Evolutionary conservation across 1,139 yeast genomes (phyloP).

Genomic region (Scheffersomyces quercinus): DNA sequence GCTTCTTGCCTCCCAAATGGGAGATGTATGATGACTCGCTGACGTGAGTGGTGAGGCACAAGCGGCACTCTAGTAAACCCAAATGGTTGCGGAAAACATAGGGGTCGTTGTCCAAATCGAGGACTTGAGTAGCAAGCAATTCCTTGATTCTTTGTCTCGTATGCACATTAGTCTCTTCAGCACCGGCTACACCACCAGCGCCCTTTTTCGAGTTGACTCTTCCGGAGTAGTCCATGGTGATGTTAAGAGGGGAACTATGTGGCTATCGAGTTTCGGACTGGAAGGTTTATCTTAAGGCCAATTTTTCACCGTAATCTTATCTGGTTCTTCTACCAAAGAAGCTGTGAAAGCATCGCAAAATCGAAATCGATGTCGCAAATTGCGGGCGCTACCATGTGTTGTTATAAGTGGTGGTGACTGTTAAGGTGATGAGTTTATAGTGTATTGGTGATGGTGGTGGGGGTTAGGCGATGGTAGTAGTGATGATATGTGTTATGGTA

Average conservation of each 20-base stretch:
- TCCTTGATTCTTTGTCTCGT: slow-evolving; percentile 64
- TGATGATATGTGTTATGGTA: too few species aligned
- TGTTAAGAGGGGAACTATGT: not conserved
- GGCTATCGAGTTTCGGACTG: too few species aligned
- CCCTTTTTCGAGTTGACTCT: slow-evolving; percentile 48
- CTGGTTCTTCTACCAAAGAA: too few species aligned
- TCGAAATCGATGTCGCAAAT: too few species aligned
- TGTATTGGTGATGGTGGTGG: too few species aligned
- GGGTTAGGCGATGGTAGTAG: too few species aligned
- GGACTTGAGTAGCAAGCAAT: slow-evolving; percentile 57
- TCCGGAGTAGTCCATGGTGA: slow-evolving; percentile 45
- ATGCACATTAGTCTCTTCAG: slow-evolving; percentile 65
- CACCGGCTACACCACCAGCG: slow-evolving; percentile 75
- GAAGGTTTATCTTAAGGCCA: too few species aligned
- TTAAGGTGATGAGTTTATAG: too few species aligned
- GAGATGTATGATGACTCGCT: slow-evolving; percentile 76
- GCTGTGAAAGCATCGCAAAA: too few species aligned
- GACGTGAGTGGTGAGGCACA: slow-evolving; percentile 75
- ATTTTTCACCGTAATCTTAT: too few species aligned
- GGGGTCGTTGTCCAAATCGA: slow-evolving; percentile 73
- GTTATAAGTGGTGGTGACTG: too few species aligned
- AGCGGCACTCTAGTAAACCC: slow-evolving; percentile 72
- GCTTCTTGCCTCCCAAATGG: slow-evolving; percentile 80
- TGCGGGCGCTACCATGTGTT: too few species aligned
- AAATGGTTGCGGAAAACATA: slow-evolving; percentile 73